Conservation (phyloP, 2,329 filamentous ascomycete genomes). For the Ophiostoma quercus region DNA sequence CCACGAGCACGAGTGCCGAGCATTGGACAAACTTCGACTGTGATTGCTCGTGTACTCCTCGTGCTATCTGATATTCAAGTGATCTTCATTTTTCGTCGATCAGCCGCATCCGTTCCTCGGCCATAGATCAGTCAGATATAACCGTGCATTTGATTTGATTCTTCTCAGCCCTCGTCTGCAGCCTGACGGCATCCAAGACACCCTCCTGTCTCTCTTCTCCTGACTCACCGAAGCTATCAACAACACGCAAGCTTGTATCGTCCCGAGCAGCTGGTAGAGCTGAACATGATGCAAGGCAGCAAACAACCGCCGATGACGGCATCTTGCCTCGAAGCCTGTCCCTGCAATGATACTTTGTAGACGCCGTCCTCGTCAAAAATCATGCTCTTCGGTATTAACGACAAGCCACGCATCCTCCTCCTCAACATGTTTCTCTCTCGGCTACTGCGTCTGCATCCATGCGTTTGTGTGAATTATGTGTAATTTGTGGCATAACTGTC, state of each 20-base stretch:
- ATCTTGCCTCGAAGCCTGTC: background rate
- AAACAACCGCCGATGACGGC: background rate
- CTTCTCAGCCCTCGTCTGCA: constrained; percentile 7
- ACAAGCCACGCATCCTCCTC: background rate
- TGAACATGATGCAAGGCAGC: background rate
- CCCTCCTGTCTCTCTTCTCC: background rate
- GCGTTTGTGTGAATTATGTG: background rate
- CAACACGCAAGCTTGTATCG: background rate
- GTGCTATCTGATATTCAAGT: background rate
- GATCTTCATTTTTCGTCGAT: background rate
- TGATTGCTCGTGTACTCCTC: background rate
- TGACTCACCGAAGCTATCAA: background rate
- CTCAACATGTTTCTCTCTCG: background rate
- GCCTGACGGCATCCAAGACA: background rate
- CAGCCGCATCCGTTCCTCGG: background rate
- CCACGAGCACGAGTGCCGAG: background rate
- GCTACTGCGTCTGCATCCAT: background rate
- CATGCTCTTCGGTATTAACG: background rate
- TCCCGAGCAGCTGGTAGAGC: background rate
- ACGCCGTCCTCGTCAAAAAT: background rate
- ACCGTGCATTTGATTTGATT: background rate
- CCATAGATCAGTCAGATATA: background rate
- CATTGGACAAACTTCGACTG: background rate
- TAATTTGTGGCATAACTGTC: background rate
- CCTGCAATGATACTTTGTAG: background rate